These are phyloP conservation scores for Draba incana DNA, from an alignment of 345 rosid genomes.

Conservation along the genomic window DNA sequence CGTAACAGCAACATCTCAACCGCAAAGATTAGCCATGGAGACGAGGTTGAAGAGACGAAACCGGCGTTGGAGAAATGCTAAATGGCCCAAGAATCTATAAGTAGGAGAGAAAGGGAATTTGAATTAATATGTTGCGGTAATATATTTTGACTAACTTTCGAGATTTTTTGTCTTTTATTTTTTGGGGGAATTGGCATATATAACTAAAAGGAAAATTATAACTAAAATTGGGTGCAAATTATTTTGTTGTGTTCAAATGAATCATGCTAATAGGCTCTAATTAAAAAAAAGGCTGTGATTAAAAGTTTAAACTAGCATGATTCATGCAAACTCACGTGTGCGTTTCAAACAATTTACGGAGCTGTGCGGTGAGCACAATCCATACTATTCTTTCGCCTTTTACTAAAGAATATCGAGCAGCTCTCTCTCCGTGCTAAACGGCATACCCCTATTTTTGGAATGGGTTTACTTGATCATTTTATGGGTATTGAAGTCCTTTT, in stretches of 20 bases:
- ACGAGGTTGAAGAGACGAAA: constrained; percentile 17
- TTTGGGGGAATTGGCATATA: too few species aligned
- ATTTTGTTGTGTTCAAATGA: background rate
- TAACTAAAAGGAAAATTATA: too few species aligned
- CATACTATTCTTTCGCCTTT: constrained; percentile 62
- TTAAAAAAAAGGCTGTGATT: background rate
- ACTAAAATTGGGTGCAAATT: background rate
- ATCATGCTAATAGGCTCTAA: background rate
- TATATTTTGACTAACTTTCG: background rate
- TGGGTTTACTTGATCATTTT: too few species aligned
- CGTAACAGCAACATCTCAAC: constrained; percentile 42
- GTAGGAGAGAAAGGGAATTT: background rate
- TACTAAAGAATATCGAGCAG: constrained; percentile 52
- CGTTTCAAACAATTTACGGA: too few species aligned
- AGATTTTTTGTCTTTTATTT: background rate
- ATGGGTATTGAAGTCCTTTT: too few species aligned
- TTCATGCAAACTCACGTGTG: too few species aligned
- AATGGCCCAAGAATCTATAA: background rate
- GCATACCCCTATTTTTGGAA: too few species aligned
- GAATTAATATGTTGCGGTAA: constrained; percentile 13
- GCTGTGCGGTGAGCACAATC: too few species aligned
- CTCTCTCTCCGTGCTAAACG: too few species aligned
- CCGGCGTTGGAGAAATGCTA: constrained; percentile 29
- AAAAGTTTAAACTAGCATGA: background rate
- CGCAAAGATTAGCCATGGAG: constrained; percentile 33